Base-by-base conservation (phyloP, 371 early-diverging fungal species). In the Mucor plumbeus region DNA sequence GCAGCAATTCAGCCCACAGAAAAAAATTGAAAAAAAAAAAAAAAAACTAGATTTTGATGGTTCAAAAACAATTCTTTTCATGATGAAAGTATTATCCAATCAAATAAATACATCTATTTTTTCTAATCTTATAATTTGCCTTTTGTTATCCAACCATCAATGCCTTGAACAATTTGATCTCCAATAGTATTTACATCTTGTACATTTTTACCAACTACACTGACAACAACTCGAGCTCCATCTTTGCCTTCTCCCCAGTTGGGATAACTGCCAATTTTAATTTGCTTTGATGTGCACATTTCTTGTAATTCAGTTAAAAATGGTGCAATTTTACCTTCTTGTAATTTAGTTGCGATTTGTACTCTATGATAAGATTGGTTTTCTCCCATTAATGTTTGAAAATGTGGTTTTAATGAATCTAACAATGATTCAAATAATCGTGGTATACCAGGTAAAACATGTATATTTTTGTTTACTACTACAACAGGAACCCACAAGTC, bases 381-480 rank as follows among this genome's bases (percentile, higher is more conserved):
- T 10, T 65, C 63, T 3, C 64, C 72, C 9, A 71, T 61, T 15
- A 71, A 33, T 0, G 66, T 33, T 38, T 76, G 44, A 55, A 80
- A 70, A 31, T 71, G 69, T 2, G 80, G 79, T 31, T 62, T 65
- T 3, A 84, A 59, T 1, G 77, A 75, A 0, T 76, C 69, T 0
- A 87, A 54, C 7, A 92, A 74, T 13, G 67, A 71, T 56, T 83
- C 80, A 69, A 92, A 93, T 41, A 92, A 72, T 26, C 76, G 55
- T 11, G 93, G 92, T 36, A 93, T 79, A 0, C 92, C 92, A 0
- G 93, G 93, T 9, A 93, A 71, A n/a, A 92, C 81, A 67, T 89
- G 87, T 11, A 93, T 81, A 59, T 91, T 91, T 40, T 77, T 65
- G 64, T 83, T 86, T 34, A 88, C 87, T 7, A 85, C 78, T 26